Evolutionary conservation across 345 rosid genomes (phyloP), one percentile per base, ranked within the genome.

Genomic region (Citrus glauca): DNA sequence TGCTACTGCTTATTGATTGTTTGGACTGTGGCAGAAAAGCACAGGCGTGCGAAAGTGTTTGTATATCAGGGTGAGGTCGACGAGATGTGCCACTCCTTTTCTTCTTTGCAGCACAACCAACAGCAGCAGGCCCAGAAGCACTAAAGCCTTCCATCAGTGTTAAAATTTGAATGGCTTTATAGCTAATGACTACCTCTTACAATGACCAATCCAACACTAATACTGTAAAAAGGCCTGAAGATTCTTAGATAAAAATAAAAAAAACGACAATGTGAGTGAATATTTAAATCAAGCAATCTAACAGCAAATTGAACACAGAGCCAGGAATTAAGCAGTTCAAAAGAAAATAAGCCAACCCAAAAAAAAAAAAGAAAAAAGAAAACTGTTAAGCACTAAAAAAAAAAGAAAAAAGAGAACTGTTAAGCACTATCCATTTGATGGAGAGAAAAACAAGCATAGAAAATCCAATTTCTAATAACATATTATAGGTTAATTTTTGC

Each of bases 51-150:
- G 78, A 30, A 67, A 77, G 71, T 37, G 85, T 69, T 38, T 42
- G 81, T 62, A 76, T 77, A 27, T 81, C 60, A 66, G 78, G 20
- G 61, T 89, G 90, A 0, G 89, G 91, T 69, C 89, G 83, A 62
- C 91, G 87, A 72, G 86, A 76, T 16, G 76, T 42, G 81, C 73
- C 64, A 78, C 87, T 91, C 77, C 97, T 85, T 81, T 83, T 92
- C 88, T 80, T 92, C 81, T 80, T 88, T 25, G 69, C 71, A 11
- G 85, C 35, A 69, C 83, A 74, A 22, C 83, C 85, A 81, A 77
- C 68, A 68, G 72, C 69, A 68, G 88, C 60, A 74, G 85, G 81
- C 61, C 56, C 75, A 48, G 81, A 65, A 32, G 62, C 79, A 69
- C 84, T 81, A 63, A 78, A 76, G 50, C 76, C 82, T 65, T 88